Conservation (phyloP, 805 yeast species). For the Scheffersomyces amazonensis region DNA sequence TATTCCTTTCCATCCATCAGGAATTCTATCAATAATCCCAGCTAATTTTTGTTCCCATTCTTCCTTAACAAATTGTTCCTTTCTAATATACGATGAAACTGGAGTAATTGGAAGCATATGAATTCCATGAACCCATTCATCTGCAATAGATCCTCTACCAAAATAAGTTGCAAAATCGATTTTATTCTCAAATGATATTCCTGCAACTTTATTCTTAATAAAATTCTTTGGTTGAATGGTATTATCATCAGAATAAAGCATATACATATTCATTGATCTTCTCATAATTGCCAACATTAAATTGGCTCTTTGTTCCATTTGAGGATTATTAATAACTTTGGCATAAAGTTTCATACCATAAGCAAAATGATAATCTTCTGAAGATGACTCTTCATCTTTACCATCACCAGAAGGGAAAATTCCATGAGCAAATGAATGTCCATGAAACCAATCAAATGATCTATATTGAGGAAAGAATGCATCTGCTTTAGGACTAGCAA, state of each 20-base stretch:
- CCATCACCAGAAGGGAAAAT: conserved; percentile 71
- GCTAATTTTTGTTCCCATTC: conserved; percentile 60
- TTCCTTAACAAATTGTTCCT: conserved; percentile 51
- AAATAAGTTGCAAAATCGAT: conserved; percentile 73
- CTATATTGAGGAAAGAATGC: conserved; percentile 62
- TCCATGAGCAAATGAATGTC: conserved; percentile 81
- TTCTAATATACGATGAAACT: conserved; percentile 58
- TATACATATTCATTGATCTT: conserved; percentile 53
- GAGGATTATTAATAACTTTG: conserved; percentile 47
- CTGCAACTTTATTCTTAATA: conserved; percentile 65
- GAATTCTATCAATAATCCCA: conserved; percentile 44
- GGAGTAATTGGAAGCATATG: conserved; percentile 77
- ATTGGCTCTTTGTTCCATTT: conserved; percentile 53
- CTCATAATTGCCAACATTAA: conserved; percentile 60
- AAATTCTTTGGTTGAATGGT: conserved; percentile 53
- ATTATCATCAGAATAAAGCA: conserved; percentile 53
- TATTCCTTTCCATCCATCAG: conserved; percentile 72
- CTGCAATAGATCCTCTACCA: conserved; percentile 55
- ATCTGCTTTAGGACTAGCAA: conserved; percentile 60
- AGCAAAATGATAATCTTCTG: conserved; percentile 72
- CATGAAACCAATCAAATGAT: conserved; percentile 72
- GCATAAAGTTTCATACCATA: conserved; percentile 71
- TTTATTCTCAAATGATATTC: conserved; percentile 71
- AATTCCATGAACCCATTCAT: conserved; percentile 73
- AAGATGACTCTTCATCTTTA: conserved; percentile 69